Evolutionary conservation across 805 yeast species (phyloP).

Genomic region (Komagataella ulmi): DNA sequence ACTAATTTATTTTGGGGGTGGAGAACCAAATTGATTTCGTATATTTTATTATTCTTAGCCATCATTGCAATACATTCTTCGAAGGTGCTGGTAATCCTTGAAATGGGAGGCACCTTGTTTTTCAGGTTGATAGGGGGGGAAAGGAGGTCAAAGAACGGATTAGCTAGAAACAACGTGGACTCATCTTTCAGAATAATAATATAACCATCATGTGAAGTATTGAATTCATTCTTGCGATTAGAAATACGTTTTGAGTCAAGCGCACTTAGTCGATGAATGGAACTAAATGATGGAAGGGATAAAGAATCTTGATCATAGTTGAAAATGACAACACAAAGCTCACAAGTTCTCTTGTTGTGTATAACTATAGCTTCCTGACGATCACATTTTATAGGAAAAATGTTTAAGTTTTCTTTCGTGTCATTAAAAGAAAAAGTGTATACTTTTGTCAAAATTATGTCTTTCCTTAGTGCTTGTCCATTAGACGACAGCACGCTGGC

Average conservation of each 20-base stretch:
- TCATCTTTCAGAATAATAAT: conserved; percentile 26
- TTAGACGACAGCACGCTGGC: conserved; percentile 13
- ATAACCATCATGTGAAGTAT: conserved; percentile 22
- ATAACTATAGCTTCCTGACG: conserved; percentile 53
- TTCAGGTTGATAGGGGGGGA: conserved; percentile 20
- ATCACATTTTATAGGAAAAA: conserved; percentile 26
- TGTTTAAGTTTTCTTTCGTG: conserved; percentile 14
- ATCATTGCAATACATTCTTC: conserved; percentile 13
- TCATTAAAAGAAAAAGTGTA: conserved; percentile 25
- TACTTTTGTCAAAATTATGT: conserved; percentile 54
- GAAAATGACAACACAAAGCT: conserved; percentile 39
- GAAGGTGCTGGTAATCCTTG: conserved; percentile 10
- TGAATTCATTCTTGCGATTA: conserved; percentile 4
- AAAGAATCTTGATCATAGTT: conserved; percentile 18
- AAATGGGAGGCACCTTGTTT: conserved; percentile 10
- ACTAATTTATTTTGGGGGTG: conserved; percentile 33
- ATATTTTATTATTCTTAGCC: conserved; percentile 10
- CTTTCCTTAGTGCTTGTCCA: conserved; percentile 34
- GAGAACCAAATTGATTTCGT: conserved; percentile 22
- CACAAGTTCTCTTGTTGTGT: conserved; percentile 25
- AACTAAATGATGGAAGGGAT: conserved; percentile 11
- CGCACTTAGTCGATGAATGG: conserved; percentile 11
- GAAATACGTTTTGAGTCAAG: conserved; percentile 26
- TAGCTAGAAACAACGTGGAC: conserved; percentile 25
- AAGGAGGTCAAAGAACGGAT: conserved; percentile 42